These are phyloP conservation scores for Globisporangium carolinianum DNA, from an alignment of 352 stramenopile genomes.

Conservation along the genomic window DNA sequence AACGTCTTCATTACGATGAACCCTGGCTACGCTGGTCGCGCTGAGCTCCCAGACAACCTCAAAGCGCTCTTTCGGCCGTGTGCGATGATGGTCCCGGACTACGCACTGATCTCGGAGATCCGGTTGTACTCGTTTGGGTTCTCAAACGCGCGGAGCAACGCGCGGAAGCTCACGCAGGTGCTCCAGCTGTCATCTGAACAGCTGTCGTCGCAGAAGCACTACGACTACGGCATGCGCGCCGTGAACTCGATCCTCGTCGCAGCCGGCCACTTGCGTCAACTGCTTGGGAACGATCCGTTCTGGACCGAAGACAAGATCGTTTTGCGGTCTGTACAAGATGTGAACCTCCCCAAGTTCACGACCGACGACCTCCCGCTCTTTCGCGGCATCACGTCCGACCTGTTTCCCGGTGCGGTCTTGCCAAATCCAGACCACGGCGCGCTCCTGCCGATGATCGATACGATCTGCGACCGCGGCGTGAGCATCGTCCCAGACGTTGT, in stretches of 20 bases:
- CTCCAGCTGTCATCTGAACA: conserved; percentile 92
- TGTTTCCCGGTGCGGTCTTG: conserved; percentile 88
- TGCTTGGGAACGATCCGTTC: conserved; percentile 83
- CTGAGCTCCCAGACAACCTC: conserved; percentile 91
- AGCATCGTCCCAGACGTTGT: conserved; percentile 48
- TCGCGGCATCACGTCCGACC: conserved; percentile 89
- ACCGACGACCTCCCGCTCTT: conserved; percentile 92
- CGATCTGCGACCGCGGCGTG: conserved; percentile 64
- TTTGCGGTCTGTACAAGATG: conserved; percentile 88
- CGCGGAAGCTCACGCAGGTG: conserved; percentile 91
- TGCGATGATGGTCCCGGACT: conserved; percentile 96
- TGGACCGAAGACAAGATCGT: conserved; percentile 92
- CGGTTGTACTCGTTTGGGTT: conserved; percentile 93
- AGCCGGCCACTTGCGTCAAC: conserved; percentile 85
- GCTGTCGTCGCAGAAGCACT: conserved; percentile 92
- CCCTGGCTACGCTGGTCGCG: conserved; percentile 93
- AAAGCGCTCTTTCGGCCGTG: conserved; percentile 92
- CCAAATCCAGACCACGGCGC: conserved; percentile 80
- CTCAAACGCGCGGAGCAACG: conserved; percentile 81
- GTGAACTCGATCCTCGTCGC: conserved; percentile 94
- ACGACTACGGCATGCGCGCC: conserved; percentile 95
- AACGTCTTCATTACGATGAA: conserved; percentile 97
- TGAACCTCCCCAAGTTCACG: conserved; percentile 94
- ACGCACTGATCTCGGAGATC: conserved; percentile 92
- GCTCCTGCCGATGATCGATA: conserved; percentile 78